Evolutionary conservation across 345 rosid species (phyloP).

Genomic region (Acer yangbiense): DNA sequence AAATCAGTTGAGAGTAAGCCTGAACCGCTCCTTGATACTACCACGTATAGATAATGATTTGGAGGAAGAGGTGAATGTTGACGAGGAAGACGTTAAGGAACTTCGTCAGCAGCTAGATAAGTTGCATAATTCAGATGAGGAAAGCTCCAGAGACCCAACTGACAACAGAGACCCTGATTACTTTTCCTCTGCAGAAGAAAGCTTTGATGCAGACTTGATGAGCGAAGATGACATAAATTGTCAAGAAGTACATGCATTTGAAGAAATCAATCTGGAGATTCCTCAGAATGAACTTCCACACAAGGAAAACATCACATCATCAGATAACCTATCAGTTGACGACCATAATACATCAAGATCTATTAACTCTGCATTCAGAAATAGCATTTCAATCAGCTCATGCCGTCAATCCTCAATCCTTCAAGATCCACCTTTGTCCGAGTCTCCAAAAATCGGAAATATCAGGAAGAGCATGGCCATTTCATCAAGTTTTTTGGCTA

Average conservation of each 20-base stretch:
- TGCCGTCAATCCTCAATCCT: constrained; percentile 56
- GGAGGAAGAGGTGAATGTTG: constrained; percentile 63
- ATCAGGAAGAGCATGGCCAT: constrained; percentile 63
- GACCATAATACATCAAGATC: constrained; percentile 28
- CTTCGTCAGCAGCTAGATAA: constrained; percentile 65
- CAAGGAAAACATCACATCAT: constrained; percentile 29
- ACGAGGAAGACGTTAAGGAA: constrained; percentile 74
- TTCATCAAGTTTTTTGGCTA: constrained; percentile 53
- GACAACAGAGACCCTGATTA: constrained; percentile 50
- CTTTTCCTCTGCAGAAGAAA: constrained; percentile 64
- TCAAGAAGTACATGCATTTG: constrained; percentile 50
- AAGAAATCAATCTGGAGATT: constrained; percentile 44
- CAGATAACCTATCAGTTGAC: constrained; percentile 26
- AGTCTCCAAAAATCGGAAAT: constrained; percentile 85
- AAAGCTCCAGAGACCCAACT: constrained; percentile 44
- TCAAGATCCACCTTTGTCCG: constrained; percentile 79
- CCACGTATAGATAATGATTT: constrained; percentile 53
- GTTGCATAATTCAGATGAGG: constrained; percentile 52
- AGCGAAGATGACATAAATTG: constrained; percentile 60
- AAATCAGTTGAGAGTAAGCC: constrained; percentile 88
- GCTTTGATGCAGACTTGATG: constrained; percentile 58
- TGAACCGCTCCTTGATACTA: constrained; percentile 85
- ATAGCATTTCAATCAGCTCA: constrained; percentile 60
- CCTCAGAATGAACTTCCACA: constrained; percentile 36
- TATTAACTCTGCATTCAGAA: constrained; percentile 40